Conservation (phyloP, 148 eudicot genomes). For the Rhododendron mucronatum region DNA sequence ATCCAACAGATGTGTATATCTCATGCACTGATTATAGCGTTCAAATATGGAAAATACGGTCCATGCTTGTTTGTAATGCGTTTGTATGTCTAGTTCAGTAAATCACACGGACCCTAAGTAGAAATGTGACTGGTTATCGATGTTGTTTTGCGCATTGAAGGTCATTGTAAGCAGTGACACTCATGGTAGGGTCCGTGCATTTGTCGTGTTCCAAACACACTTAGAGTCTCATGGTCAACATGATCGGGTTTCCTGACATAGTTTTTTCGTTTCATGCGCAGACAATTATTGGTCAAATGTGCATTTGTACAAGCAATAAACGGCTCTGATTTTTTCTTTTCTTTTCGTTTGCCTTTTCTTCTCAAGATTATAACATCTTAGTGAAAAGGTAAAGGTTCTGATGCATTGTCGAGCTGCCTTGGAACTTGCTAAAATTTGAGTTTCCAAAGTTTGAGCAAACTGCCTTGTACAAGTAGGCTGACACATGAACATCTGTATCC, state of each 20-base stretch:
- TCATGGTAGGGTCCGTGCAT: neutral
- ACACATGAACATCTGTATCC: neutral
- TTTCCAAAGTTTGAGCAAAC: neutral
- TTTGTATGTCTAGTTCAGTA: neutral
- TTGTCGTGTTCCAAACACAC: neutral
- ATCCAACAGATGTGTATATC: neutral
- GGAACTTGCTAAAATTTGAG: neutral
- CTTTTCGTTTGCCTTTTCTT: neutral
- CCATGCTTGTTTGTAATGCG: neutral
- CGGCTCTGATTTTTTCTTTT: neutral
- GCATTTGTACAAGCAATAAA: neutral
- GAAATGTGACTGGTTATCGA: neutral
- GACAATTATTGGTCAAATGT: neutral
- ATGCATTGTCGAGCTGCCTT: neutral
- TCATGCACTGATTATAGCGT: neutral
- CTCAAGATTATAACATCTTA: neutral
- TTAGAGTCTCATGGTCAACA: neutral
- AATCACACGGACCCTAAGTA: neutral
- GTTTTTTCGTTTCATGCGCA: neutral
- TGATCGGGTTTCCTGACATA: neutral
- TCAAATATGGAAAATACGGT: neutral
- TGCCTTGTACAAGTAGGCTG: neutral
- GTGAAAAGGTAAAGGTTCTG: neutral
- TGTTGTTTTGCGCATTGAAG: neutral
- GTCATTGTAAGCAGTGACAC: neutral